A percentile compares a stretch with the other conserved stretches of the same genome.
Evolutionary conservation across 306 rosid genomes (phyloP).

Genomic region (Nissolia schottii): DNA sequence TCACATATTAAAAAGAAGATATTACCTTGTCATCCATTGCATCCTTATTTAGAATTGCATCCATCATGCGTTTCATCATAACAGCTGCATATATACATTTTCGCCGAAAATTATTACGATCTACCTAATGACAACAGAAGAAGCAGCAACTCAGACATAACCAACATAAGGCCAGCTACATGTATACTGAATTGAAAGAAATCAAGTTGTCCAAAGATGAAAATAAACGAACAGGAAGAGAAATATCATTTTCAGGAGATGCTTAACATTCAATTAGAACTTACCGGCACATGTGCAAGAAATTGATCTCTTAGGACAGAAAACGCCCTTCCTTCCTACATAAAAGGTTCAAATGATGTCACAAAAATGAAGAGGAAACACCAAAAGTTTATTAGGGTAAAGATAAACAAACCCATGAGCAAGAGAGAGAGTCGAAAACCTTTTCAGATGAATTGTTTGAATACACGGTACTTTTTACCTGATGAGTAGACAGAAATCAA

Average conservation of each 20-base stretch:
- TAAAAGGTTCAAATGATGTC: constrained; percentile 18
- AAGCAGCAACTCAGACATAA: constrained; percentile 15
- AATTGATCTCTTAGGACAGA: constrained; percentile 60
- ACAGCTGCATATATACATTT: constrained; percentile 91
- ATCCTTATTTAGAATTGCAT: constrained; percentile 85
- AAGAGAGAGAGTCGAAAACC: constrained; percentile 34
- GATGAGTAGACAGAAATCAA: constrained; percentile 21
- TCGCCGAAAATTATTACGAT: constrained; percentile 54
- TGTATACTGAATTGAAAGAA: background rate
- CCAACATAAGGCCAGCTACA: constrained; percentile 9
- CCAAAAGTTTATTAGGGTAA: background rate
- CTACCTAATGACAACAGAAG: constrained; percentile 44
- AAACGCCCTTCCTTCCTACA: constrained; percentile 57
- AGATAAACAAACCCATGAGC: background rate
- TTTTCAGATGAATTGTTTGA: constrained; percentile 33
- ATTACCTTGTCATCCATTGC: constrained; percentile 95
- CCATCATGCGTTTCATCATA: constrained; percentile 89
- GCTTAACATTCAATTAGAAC: constrained; percentile 21
- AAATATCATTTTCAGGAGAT: constrained; percentile 10
- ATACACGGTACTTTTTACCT: constrained; percentile 50
- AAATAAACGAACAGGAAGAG: background rate
- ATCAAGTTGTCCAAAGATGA: background rate
- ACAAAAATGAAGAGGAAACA: constrained; percentile 1
- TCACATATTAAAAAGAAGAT: background rate
- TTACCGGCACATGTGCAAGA: constrained; percentile 82